phyloP scores from a whole-genome alignment of 768 basidiomycete genomes.

The Boletus tomentosulus region DNA sequence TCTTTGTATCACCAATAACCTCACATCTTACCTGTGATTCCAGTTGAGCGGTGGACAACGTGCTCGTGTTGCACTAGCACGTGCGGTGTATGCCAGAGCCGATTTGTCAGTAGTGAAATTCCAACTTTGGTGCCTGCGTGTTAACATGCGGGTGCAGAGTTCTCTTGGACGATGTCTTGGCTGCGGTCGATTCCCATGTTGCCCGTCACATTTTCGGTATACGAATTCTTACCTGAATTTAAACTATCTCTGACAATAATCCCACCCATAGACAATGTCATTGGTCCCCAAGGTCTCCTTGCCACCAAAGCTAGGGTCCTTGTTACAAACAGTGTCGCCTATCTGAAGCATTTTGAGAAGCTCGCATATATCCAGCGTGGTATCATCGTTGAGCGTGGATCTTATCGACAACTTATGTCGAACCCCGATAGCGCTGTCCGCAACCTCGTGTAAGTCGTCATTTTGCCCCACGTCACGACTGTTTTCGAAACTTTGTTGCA shows the following conservation, averaged over 20 bases:
- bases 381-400: too few relatives aligned
- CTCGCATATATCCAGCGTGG: too few relatives aligned
- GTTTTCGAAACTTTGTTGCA: constrained; percentile 9
- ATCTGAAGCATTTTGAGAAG: too few relatives aligned
- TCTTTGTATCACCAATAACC: not conserved
- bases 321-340: too few relatives aligned
- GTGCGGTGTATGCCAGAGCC: constrained; percentile 88
- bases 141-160: constrained; percentile 37
- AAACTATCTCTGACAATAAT: too few relatives aligned
- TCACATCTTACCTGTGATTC: constrained; percentile 8
- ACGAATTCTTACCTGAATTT: too few relatives aligned
- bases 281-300: too few relatives aligned
- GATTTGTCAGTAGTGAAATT: constrained; percentile 56
- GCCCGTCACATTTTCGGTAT: too few relatives aligned
- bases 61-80: constrained; percentile 77
- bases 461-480: rapidly evolving
- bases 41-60: constrained; percentile 82
- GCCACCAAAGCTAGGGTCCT: too few relatives aligned
- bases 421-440: constrained; percentile 47
- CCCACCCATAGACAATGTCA: too few relatives aligned
- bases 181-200: constrained; percentile 49
- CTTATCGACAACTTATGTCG: too few relatives aligned
- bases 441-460: constrained; percentile 65
- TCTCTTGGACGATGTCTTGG: constrained; percentile 87
- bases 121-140: not conserved